Percentiles rank a stretch among this genome's conserved stretches.
These are phyloP conservation scores for Harrya chromipes DNA, from an alignment of 768 basidiomycete species.

Conservation along the genomic window DNA sequence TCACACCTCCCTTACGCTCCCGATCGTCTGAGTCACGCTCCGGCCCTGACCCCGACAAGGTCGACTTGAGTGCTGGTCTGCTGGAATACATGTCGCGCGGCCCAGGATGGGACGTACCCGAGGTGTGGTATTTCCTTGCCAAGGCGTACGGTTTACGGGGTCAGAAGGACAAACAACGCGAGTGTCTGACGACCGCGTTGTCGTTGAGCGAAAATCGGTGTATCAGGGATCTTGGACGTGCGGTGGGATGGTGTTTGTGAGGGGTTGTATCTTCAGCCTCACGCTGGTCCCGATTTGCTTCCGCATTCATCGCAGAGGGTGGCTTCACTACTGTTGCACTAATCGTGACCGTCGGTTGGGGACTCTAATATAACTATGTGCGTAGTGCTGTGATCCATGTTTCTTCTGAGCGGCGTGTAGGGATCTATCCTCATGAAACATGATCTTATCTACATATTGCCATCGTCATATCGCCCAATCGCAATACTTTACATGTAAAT, in stretches of 20 bases:
- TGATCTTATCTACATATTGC: no score
- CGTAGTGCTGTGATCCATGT: no score
- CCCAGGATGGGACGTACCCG: conserved; percentile 85
- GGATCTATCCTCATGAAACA: no score
- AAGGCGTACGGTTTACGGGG: conserved; percentile 77
- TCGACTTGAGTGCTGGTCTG: conserved; percentile 81
- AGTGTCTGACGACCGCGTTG: conserved; percentile 72
- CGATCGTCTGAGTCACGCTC: conserved; percentile 8
- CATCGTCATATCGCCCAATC: no score
- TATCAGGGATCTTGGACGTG: conserved; percentile 58
- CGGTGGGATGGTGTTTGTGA: conserved; percentile 68
- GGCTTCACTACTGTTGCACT: no score
- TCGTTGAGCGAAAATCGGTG: conserved; percentile 57
- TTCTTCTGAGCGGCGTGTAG: no score
- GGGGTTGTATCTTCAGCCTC: no score
- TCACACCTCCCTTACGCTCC: conserved; percentile 36
- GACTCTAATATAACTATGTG: no score
- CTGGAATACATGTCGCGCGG: conserved; percentile 75
- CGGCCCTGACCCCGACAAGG: conserved; percentile 40
- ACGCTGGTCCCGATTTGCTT: no score
- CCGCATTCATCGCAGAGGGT: no score
- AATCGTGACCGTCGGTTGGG: no score
- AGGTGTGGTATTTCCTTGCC: conserved; percentile 92
- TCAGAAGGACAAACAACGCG: conserved; percentile 65
- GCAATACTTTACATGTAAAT: no score